These are phyloP conservation scores for Trichosporon sp. DNA, from an alignment of 1,284 basidiomycete species.

Conservation along the genomic window DNA sequence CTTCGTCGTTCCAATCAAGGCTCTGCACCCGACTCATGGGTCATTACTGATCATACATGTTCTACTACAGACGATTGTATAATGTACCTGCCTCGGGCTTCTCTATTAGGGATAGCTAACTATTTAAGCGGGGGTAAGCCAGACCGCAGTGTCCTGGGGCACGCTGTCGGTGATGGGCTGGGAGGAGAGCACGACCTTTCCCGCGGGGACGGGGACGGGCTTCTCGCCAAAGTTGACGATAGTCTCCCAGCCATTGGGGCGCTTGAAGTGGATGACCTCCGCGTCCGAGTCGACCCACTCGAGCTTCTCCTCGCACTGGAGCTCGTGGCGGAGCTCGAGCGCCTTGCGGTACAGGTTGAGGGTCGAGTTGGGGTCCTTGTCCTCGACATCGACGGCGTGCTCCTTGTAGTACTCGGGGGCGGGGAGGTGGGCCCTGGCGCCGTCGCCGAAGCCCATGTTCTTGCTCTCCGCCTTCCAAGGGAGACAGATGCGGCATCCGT, in stretches of 20 bases:
- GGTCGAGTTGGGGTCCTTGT: constrained; percentile 39
- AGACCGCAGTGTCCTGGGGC: constrained; percentile 30
- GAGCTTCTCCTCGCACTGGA: constrained; percentile 44
- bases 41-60: constrained; percentile 9
- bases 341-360: constrained; percentile 47
- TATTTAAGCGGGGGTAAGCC: constrained; percentile 29
- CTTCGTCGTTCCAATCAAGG: too few relatives aligned
- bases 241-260: constrained; percentile 50
- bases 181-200: constrained; percentile 37
- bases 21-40: too few relatives aligned
- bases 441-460: constrained; percentile 44
- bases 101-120: not conserved
- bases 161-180: constrained; percentile 27
- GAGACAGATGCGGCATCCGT: constrained; percentile 50
- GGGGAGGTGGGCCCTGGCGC: constrained; percentile 40
- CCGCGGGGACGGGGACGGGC: constrained; percentile 37
- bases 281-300: constrained; percentile 41
- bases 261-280: constrained; percentile 41
- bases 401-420: constrained; percentile 41
- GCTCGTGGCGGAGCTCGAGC: constrained; percentile 35
- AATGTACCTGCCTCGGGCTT: not conserved
- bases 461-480: constrained; percentile 29
- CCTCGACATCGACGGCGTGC: constrained; percentile 42
- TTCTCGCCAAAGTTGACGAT: constrained; percentile 43
- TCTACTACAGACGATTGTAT: not conserved